Base-by-base conservation (phyloP, 2,329 filamentous ascomycete species). In the Samsoniella hepiali region DNA sequence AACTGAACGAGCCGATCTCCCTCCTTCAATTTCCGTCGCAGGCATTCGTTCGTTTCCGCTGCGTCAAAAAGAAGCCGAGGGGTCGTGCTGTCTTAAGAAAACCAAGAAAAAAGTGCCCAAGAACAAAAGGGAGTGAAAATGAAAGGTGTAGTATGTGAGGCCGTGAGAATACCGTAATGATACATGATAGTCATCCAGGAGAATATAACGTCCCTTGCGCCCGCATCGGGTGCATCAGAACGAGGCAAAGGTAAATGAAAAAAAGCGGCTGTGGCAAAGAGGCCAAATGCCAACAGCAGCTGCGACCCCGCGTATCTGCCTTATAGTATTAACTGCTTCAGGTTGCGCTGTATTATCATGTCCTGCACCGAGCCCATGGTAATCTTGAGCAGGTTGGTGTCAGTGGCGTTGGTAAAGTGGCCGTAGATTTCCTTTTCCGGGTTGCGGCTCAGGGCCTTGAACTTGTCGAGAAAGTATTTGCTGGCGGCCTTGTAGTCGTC, bases 301-400 rank as follows among this genome's bases (percentile, higher is more conserved):
- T 7, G 47, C 49, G 47, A 31, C 27, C 29, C 36, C 36, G 47
- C 47, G 31, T 31, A 51, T 59, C 27, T 50, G 47, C 55, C 62
- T 62, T 77, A 91, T 77, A 91, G 79, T 72, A 93, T 91, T 71
- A 93, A 80, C 76, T 89, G 88, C 77, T 91, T 91, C 63, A 93
- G 82, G 74, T 93, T 93, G 73, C 89, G 89, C 77, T 93, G 90
- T 71, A 93, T 91, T 70, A 93, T 91, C 88, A 92, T 94, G 74
- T 94, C 91, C 76, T 94, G 90, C 62, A 94, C 91, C 11, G 89
- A 91, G 67, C 85, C 84, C 91, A 94, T 94, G 45, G 91, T 94
- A 67, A 92, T 91, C 78, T 93, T 93, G 68, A 94, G 82, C 66
- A 94, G 78, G 72, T 91, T 92, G 40, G 91, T 87, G 69, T 86